phyloP scores from a whole-genome alignment of 805 yeast species.

The Candida awuae region DNA sequence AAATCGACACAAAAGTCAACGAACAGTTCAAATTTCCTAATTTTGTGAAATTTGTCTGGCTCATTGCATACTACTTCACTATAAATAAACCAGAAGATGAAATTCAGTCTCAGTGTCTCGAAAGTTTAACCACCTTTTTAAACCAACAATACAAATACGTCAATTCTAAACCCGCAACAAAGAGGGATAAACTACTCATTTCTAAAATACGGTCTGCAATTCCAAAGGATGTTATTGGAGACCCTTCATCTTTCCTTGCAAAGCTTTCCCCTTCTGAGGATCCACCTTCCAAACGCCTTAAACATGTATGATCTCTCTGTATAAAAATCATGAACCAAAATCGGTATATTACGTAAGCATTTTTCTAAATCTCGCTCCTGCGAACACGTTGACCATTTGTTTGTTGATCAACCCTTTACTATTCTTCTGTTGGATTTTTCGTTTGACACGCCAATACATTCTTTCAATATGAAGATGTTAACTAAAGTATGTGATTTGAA shows the following conservation, averaged over 20 bases:
- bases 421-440: no score
- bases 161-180: not conserved
- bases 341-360: no score
- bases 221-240: conserved; percentile 10
- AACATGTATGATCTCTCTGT: no score
- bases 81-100: not conserved
- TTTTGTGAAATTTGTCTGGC: conserved; percentile 65
- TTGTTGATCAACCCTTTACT: not conserved
- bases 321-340: no score
- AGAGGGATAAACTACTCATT: conserved; percentile 1
- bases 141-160: conserved; percentile 4
- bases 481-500: conserved; percentile 8
- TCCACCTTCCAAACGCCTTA: no score
- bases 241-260: conserved; percentile 2
- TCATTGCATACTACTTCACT: conserved; percentile 41
- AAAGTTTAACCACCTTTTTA: conserved; percentile 19
- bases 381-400: no score
- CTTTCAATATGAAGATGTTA: conserved; percentile 56
- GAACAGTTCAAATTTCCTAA: conserved; percentile 70
- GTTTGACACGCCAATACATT: not conserved
- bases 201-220: conserved; percentile 37
- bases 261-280: no score
- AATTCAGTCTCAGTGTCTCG: conserved; percentile 18
- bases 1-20: conserved; percentile 62
- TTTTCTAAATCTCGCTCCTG: no score